These are phyloP conservation scores for Podaxis pistillaris DNA, from an alignment of 768 basidiomycete genomes.

Conservation along the genomic window DNA sequence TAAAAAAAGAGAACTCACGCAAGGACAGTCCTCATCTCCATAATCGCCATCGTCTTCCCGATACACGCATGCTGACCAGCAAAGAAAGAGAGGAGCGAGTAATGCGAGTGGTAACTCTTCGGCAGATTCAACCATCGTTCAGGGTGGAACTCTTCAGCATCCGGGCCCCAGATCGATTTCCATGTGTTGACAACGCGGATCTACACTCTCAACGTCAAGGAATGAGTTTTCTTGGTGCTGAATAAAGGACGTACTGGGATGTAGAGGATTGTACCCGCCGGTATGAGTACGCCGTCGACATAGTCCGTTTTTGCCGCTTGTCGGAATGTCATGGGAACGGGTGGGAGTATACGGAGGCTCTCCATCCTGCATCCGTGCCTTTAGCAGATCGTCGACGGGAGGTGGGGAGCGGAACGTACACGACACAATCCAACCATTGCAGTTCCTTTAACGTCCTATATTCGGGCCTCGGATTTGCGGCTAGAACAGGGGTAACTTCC, in stretches of 20 bases:
- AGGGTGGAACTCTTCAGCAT: constrained; percentile 50
- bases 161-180: constrained; percentile 48
- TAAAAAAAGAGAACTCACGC: constrained; percentile 24
- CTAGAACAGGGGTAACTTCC: constrained; percentile 38
- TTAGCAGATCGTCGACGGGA: neutral
- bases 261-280: constrained; percentile 43
- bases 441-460: constrained; percentile 42
- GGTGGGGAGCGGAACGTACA: constrained; percentile 22
- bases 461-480: constrained; percentile 32
- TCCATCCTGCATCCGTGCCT: constrained; percentile 34
- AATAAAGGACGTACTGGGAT: constrained; percentile 34
- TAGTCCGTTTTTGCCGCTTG: constrained; percentile 36
- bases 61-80: constrained; percentile 47
- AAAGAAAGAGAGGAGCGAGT: constrained; percentile 41
- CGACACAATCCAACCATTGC: constrained; percentile 38
- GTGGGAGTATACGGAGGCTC: constrained; percentile 40
- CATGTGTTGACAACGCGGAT: constrained; percentile 51
- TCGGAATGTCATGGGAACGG: constrained; percentile 40
- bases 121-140: constrained; percentile 44
- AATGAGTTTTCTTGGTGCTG: neutral
- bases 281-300: constrained; percentile 40
- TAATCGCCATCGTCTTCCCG: constrained; percentile 46
- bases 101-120: constrained; percentile 30
- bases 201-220: constrained; percentile 22
- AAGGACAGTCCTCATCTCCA: constrained; percentile 47